Evolutionary conservation across 163 green algal genomes (phyloP).

Genomic region (Scenedesmus sp.): DNA sequence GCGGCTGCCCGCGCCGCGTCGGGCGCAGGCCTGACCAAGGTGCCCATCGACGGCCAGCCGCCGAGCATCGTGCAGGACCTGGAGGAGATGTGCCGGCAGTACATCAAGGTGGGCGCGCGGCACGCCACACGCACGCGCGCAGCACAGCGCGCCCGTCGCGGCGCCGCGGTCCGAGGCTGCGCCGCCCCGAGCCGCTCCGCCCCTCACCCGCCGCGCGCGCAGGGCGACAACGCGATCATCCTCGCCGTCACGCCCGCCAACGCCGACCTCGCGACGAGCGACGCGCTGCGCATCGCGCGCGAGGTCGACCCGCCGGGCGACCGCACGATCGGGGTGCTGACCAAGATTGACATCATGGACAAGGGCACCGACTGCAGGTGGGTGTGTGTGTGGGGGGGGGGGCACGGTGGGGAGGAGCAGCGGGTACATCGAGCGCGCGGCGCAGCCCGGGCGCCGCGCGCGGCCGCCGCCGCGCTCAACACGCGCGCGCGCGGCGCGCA

Average conservation of each 20-base stretch:
- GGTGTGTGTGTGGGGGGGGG: too few species aligned
- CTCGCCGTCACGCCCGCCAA: conserved; percentile 96
- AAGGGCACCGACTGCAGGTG: conserved; percentile 84
- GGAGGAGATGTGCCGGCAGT: conserved; percentile 87
- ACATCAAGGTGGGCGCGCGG: conserved; percentile 73
- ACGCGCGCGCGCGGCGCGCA: background rate
- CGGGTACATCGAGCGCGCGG: too few species aligned
- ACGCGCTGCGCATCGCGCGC: conserved; percentile 90
- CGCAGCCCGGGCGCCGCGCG: too few species aligned
- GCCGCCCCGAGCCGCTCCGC: too few species aligned
- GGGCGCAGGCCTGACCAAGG: conserved; percentile 93
- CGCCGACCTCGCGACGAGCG: conserved; percentile 93
- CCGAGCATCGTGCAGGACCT: conserved; percentile 90
- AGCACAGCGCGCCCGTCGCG: too few species aligned
- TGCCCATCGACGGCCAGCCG: conserved; percentile 96
- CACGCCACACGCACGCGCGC: background rate
- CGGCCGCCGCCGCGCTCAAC: too few species aligned
- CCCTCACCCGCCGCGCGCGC: conserved; percentile 1
- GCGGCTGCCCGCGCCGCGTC: too few species aligned
- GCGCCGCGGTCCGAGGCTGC: too few species aligned
- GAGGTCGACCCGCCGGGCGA: conserved; percentile 90
- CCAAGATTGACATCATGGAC: conserved; percentile 99
- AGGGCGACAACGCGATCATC: conserved; percentile 95
- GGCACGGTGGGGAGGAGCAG: too few species aligned
- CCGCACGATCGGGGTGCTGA: conserved; percentile 91